A percentile compares a stretch with the other conserved stretches of the same genome.
These are phyloP conservation scores for Monilinia fructigena DNA, from an alignment of 2,329 filamentous ascomycete genomes.

Conservation along the genomic window DNA sequence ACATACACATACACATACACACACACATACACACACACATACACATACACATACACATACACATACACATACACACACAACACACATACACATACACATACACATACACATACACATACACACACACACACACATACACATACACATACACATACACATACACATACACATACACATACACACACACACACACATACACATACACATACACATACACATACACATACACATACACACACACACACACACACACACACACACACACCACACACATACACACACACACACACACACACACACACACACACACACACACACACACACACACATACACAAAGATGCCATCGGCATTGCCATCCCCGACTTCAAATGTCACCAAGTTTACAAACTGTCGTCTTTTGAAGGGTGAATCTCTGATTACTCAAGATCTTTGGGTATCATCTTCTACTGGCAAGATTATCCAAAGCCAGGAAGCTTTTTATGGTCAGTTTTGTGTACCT, in stretches of 20 bases:
- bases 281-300: too few relatives aligned
- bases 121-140: too few relatives aligned
- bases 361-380: constrained; percentile 66
- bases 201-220: constrained; percentile 21
- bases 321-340: constrained; percentile 42
- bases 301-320: too few relatives aligned
- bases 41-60: constrained; percentile 22
- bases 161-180: constrained; percentile 7
- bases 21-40: neutral
- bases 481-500: constrained; percentile 65
- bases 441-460: constrained; percentile 79
- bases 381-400: constrained; percentile 85
- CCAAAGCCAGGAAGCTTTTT: constrained; percentile 65
- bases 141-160: constrained; percentile 28
- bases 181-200: too few relatives aligned
- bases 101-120: constrained; percentile 19
- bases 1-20: constrained; percentile 27
- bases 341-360: constrained; percentile 34
- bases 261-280: constrained; percentile 19
- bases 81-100: constrained; percentile 19
- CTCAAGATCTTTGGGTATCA: constrained; percentile 86
- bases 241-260: too few relatives aligned
- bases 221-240: neutral
- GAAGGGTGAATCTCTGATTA: constrained; percentile 62
- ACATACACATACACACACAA: constrained; percentile 15